phyloP scores from a whole-genome alignment of 176 grass and related monocot species.

The Triticum dicoccoides region DNA sequence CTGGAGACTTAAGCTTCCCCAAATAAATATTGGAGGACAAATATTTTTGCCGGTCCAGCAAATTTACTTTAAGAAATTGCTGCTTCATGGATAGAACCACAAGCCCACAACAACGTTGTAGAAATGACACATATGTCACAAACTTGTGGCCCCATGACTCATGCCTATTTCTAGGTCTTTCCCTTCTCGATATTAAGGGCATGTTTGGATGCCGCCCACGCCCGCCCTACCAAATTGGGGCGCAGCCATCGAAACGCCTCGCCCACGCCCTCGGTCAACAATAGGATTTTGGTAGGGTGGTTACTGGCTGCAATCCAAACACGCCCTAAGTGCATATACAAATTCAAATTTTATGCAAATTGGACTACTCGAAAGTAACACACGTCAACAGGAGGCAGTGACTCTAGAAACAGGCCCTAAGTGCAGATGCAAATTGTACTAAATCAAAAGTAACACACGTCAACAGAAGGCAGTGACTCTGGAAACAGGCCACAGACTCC shows the following conservation, averaged over 20 bases:
- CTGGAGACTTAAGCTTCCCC: background rate
- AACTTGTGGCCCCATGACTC: background rate
- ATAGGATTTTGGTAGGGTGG: too few relatives aligned
- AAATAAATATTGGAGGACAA: background rate
- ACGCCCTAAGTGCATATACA: too few relatives aligned
- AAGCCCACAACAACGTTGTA: background rate
- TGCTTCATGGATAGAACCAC: background rate
- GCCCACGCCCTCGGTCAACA: too few relatives aligned
- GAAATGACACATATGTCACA: background rate
- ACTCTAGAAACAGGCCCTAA: too few relatives aligned
- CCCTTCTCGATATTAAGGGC: too few relatives aligned
- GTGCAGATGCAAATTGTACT: too few relatives aligned
- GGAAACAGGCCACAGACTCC: slow-evolving; percentile 2
- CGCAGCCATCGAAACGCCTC: too few relatives aligned
- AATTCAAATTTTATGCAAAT: too few relatives aligned
- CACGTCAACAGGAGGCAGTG: background rate
- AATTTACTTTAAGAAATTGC: background rate
- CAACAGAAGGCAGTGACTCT: background rate
- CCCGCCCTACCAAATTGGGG: too few relatives aligned
- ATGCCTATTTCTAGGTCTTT: too few relatives aligned
- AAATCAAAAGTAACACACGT: background rate
- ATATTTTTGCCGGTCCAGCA: background rate
- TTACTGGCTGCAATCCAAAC: too few relatives aligned
- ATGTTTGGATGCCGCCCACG: too few relatives aligned
- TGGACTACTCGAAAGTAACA: background rate